These are phyloP conservation scores for Cadophora malorum DNA, from an alignment of 2,329 filamentous ascomycete genomes.

Conservation along the genomic window DNA sequence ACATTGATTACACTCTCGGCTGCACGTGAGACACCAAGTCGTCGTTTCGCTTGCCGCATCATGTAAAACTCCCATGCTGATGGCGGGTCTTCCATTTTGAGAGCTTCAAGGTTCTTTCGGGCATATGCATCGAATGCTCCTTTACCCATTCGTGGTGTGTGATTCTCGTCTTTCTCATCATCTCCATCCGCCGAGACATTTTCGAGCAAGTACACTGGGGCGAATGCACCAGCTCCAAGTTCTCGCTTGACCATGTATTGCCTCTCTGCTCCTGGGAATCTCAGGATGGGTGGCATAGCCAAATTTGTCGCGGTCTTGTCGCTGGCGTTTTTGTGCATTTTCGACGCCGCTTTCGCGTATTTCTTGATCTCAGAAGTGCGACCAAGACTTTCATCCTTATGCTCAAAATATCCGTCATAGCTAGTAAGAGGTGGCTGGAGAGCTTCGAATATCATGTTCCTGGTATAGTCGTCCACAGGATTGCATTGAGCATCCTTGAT, in stretches of 20 bases:
- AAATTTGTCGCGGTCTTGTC: conserved; percentile 68
- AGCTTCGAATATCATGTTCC: conserved; percentile 75
- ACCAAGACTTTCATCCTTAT: conserved; percentile 66
- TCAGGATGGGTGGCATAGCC: conserved; percentile 66
- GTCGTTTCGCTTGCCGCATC: conserved; percentile 79
- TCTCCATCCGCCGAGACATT: conserved; percentile 62
- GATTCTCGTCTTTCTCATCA: conserved; percentile 53
- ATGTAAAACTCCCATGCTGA: conserved; percentile 97
- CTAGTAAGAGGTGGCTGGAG: conserved; percentile 75
- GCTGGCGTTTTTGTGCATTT: conserved; percentile 48
- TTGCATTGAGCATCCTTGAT: conserved; percentile 88
- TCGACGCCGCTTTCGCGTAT: conserved; percentile 68
- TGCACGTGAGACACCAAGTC: conserved; percentile 76
- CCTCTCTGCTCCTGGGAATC: conserved; percentile 68
- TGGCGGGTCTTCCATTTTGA: conserved; percentile 94
- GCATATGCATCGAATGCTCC: conserved; percentile 62
- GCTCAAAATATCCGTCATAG: conserved; percentile 82
- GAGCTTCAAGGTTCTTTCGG: conserved; percentile 71
- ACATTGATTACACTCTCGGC: conserved; percentile 80
- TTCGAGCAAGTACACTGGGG: conserved; percentile 91
- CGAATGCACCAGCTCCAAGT: conserved; percentile 91
- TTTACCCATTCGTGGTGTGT: conserved; percentile 63
- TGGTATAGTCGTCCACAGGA: conserved; percentile 79
- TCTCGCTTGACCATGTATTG: conserved; percentile 83
- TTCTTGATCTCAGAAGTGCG: conserved; percentile 80